Conservation (phyloP, 106 monocot species). For the Vanilla planifolia region DNA sequence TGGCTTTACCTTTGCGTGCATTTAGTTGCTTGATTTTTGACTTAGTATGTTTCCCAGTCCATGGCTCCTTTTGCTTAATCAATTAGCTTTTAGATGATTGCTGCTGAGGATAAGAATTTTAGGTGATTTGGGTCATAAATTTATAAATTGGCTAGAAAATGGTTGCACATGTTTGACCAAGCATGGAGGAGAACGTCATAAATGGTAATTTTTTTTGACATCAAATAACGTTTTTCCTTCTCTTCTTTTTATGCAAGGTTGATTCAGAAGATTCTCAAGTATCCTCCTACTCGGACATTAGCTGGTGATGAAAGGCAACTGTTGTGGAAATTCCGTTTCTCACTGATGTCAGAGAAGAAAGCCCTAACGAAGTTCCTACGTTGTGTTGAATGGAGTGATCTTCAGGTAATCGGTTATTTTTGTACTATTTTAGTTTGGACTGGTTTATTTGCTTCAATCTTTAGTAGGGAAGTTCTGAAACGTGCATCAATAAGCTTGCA, state of each 20-base stretch:
- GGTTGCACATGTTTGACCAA: neutral
- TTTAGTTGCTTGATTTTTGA: too few species aligned
- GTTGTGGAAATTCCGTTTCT: conserved; percentile 96
- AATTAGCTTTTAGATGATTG: too few species aligned
- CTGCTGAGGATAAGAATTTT: too few species aligned
- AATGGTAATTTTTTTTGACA: neutral
- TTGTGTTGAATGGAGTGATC: conserved; percentile 97
- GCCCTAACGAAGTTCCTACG: conserved; percentile 94
- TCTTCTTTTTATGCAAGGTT: conserved; percentile 33
- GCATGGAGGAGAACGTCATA: neutral
- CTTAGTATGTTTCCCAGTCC: too few species aligned
- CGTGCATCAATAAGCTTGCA: too few species aligned
- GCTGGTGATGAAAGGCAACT: conserved; percentile 89
- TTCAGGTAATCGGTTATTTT: conserved; percentile 74
- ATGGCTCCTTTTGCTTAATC: too few species aligned
- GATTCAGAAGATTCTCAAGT: conserved; percentile 88
- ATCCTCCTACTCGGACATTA: conserved; percentile 88
- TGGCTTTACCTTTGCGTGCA: too few species aligned
- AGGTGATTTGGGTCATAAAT: neutral
- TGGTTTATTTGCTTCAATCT: too few species aligned
- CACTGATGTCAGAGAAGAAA: conserved; percentile 96
- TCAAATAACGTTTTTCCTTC: neutral
- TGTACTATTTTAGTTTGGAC: conserved; percentile 7
- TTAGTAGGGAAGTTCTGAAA: too few species aligned
- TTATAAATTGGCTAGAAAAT: neutral